Evolutionary conservation across 2,329 filamentous ascomycete species (phyloP).

Genomic region (Diaporthe citriasiana): DNA sequence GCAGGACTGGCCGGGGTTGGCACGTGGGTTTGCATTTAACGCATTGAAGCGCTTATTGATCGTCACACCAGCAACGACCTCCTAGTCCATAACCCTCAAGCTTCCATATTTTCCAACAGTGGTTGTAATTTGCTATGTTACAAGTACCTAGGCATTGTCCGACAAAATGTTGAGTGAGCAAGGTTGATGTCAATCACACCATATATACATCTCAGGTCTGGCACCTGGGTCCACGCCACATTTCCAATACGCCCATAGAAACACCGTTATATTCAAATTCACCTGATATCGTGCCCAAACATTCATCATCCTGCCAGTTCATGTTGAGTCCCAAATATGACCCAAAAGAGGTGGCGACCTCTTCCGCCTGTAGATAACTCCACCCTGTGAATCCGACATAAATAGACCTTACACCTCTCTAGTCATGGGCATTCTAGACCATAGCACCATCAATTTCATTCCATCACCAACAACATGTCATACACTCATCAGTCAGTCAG

Average conservation of each 20-base stretch:
- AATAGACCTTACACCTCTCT: background rate
- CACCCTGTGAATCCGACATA: background rate
- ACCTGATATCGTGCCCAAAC: background rate
- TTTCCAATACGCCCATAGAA: background rate
- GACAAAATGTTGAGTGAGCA: background rate
- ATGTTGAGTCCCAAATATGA: background rate
- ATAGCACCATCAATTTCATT: background rate
- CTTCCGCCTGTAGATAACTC: slow-evolving; percentile 17
- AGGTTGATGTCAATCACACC: background rate
- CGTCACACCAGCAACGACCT: background rate
- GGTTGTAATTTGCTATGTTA: slow-evolving; percentile 14
- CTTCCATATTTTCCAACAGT: background rate
- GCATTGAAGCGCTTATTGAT: background rate
- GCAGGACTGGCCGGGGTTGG: background rate
- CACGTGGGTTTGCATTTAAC: background rate
- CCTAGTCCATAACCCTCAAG: background rate
- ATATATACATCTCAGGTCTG: background rate
- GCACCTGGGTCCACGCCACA: background rate
- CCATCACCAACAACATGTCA: background rate
- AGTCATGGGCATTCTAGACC: slow-evolving; percentile 9
- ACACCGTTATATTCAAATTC: background rate
- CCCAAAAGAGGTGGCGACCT: slow-evolving; percentile 30
- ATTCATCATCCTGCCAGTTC: background rate
- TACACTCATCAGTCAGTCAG: background rate
- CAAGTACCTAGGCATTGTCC: slow-evolving; percentile 2